These are phyloP conservation scores for Dipodascopsis uninucleata DNA, from an alignment of 805 yeast species.

Conservation along the genomic window DNA sequence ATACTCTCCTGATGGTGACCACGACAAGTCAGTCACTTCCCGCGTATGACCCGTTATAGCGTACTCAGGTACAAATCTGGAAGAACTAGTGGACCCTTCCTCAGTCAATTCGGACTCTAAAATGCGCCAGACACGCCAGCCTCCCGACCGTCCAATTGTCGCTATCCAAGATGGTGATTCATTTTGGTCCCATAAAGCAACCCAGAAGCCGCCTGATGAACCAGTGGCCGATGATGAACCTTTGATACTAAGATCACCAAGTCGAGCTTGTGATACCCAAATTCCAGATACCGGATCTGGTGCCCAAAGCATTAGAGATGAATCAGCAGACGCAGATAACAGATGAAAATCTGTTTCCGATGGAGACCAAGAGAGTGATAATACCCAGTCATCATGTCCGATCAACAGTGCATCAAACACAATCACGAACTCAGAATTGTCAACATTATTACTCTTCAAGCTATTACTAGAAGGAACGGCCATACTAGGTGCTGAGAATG, in stretches of 20 bases:
- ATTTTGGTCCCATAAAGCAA: slow-evolving; percentile 55
- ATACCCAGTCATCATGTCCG: slow-evolving; percentile 99
- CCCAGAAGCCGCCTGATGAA: slow-evolving; percentile 73
- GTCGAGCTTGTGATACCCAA: slow-evolving; percentile 75
- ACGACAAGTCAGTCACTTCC: slow-evolving; percentile 71
- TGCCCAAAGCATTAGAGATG: slow-evolving; percentile 90
- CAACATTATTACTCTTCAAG: slow-evolving; percentile 24
- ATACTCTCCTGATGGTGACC: slow-evolving; percentile 44
- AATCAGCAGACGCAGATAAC: slow-evolving; percentile 86
- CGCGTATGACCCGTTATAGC: slow-evolving; percentile 75
- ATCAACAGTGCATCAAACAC: slow-evolving; percentile 88
- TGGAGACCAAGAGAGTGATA: slow-evolving; percentile 79
- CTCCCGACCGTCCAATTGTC: slow-evolving; percentile 89
- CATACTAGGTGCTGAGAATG: neutral
- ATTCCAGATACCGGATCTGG: slow-evolving; percentile 83
- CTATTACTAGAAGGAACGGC: neutral
- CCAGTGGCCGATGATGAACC: slow-evolving; percentile 99
- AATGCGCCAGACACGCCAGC: slow-evolving; percentile 73
- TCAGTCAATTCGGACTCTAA: no score
- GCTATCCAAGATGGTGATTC: slow-evolving; percentile 48
- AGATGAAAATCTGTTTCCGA: slow-evolving; percentile 48
- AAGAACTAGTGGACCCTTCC: neutral
- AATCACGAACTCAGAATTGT: slow-evolving; percentile 45
- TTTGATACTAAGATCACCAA: slow-evolving; percentile 90
- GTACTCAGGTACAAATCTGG: slow-evolving; percentile 39